A percentile compares a stretch with the other conserved stretches of the same genome.
Evolutionary conservation across 2,329 filamentous ascomycete species (phyloP).

Genomic region (Hypoxylon sp.): DNA sequence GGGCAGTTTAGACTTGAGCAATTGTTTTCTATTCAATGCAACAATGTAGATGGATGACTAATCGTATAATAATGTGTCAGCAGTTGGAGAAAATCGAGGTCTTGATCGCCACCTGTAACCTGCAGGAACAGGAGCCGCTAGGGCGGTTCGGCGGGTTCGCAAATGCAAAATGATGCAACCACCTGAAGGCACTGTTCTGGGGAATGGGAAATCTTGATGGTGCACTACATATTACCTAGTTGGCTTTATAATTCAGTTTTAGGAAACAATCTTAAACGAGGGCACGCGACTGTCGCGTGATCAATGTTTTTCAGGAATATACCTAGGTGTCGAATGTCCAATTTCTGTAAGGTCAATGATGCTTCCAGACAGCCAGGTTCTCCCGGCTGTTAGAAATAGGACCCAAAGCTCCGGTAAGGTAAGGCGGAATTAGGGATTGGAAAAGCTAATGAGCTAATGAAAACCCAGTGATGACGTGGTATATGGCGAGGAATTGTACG

Average conservation of each 20-base stretch:
- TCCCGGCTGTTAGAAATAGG: not conserved
- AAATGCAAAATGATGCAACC: conserved; percentile 36
- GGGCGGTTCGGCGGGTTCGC: not conserved
- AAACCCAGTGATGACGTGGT: conserved; percentile 5
- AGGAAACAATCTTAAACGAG: conserved; percentile 4
- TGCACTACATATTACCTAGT: conserved; percentile 16
- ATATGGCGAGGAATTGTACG: conserved; percentile 24
- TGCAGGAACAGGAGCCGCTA: conserved; percentile 27
- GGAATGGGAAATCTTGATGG: conserved; percentile 6
- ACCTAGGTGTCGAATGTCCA: not conserved
- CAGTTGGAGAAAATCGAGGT: conserved; percentile 1
- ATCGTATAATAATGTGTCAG: conserved; percentile 4
- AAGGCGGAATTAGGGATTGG: not conserved
- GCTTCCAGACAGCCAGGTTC: not conserved
- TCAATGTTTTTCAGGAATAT: conserved; percentile 6
- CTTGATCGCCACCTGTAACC: conserved; percentile 21
- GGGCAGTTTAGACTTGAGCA: not conserved
- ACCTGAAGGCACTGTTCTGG: conserved; percentile 4
- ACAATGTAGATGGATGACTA: not conserved
- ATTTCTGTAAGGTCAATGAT: not conserved
- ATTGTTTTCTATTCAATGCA: not conserved
- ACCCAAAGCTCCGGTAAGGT: not conserved
- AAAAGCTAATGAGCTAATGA: conserved; percentile 23
- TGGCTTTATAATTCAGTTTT: conserved; percentile 7
- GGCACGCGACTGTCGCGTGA: conserved; percentile 33